Base-by-base conservation (phyloP, 2,329 filamentous ascomycete species). In the Penicillium sumatraense region DNA sequence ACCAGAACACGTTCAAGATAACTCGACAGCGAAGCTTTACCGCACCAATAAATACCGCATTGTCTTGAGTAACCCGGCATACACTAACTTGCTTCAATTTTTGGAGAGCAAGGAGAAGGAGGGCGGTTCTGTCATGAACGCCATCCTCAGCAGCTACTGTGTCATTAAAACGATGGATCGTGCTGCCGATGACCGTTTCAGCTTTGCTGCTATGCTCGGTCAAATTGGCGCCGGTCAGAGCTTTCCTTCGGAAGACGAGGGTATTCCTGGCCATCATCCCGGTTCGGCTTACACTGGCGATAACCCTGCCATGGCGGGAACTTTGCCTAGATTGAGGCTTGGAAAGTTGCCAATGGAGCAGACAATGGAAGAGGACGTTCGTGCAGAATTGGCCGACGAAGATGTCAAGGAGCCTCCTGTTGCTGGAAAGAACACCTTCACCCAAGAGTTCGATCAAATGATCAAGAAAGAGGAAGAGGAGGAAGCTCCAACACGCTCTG, bases 401-500 rank as follows among this genome's bases (percentile, higher is more conserved):
- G 95, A 99, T 70, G 79, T 82, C n/a, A 84, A 86, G 51, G 83
- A 90, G 50, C 91, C 91, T 2, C 90, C 92, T 1, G 78, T 78
- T 1, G 78, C 85, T 3, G 93, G 92, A 5, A 85, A 87, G 49
- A 78, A 84, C n/a, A 88, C 86, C 1, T 81, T 98, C 14, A 79
- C 96, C 0, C 91, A 97, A 18, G 90, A 95, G 62, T 96, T 96
- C 63, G 93, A 98, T 62, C 84, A 88, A 51, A 90, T 89, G 70
- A 88, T 89, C 59, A 99, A 99, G 78, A 86, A 89, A 23, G 95
- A 97, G 74, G 93, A 96, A 29, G 89, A 89, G 49, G 88, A 89
- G 23, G 95, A 98, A 69, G 90, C 83, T 0, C 93, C 93, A 2
- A 88, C 80, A 45, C 85, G 93, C 40, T 82, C 88, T 14, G 89